phyloP scores from a whole-genome alignment of 805 yeast species.

The Saccharomycopsis schoenii region DNA sequence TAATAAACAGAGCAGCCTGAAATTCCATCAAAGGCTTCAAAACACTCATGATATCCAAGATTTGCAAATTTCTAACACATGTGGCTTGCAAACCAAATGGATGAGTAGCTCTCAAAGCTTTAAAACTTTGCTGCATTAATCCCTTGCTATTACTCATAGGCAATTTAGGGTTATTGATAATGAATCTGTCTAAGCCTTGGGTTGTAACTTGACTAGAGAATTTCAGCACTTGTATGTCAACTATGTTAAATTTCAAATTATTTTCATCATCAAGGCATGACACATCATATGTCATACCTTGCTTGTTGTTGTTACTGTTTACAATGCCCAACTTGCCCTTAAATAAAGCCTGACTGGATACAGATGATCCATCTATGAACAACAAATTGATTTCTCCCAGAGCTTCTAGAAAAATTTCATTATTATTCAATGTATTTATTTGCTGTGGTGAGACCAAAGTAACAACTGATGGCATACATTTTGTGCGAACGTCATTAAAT shows the following conservation, averaged over 20 bases:
- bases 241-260: constrained; percentile 8
- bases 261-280: constrained; percentile 7
- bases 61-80: constrained; percentile 4
- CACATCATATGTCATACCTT: background rate
- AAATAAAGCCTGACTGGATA: constrained; percentile 1
- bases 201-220: constrained; percentile 2
- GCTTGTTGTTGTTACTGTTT: background rate
- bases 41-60: constrained; percentile 14
- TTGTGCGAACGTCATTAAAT: constrained; percentile 3
- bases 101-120: constrained; percentile 4
- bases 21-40: constrained; percentile 12
- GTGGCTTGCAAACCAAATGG: constrained; percentile 10
- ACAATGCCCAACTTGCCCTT: background rate
- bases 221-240: constrained; percentile 6
- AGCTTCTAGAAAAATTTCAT: constrained; percentile 7
- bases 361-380: constrained; percentile 10
- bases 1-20: constrained; percentile 6
- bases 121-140: constrained; percentile 1
- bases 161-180: background rate
- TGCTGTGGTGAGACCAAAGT: background rate
- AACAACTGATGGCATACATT: background rate
- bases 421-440: background rate
- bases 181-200: constrained; percentile 2
- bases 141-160: background rate
- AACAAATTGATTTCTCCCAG: constrained; percentile 8